Percentiles rank a stretch among this genome's conserved stretches.
These are phyloP conservation scores for Isabelozyma pseudorhagii DNA, from an alignment of 805 yeast genomes.

Conservation along the genomic window DNA sequence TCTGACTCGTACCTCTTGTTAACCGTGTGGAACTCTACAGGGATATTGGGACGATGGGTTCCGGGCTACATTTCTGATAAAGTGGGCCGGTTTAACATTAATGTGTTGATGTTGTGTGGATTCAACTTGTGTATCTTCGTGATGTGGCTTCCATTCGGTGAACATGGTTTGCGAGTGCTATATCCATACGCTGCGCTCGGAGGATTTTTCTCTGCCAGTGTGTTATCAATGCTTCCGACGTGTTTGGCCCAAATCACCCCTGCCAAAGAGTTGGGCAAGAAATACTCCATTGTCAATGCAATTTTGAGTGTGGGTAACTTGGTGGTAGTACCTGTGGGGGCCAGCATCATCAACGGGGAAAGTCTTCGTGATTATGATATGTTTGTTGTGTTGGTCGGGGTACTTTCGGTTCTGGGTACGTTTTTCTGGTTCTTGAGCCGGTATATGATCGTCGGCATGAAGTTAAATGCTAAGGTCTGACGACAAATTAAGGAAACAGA, in stretches of 20 bases:
- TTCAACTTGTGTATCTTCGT: conserved; percentile 22
- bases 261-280: conserved; percentile 33
- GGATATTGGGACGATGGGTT: conserved; percentile 28
- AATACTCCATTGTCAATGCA: conserved; percentile 31
- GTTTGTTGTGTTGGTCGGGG: conserved; percentile 30
- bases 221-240: conserved; percentile 33
- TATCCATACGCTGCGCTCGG: conserved; percentile 32
- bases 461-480: conserved; percentile 16
- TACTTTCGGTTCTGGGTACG: conserved; percentile 23
- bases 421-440: conserved; percentile 24
- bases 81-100: conserved; percentile 28
- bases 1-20: conserved; percentile 23
- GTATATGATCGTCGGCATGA: conserved; percentile 16
- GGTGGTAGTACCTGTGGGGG: conserved; percentile 32
- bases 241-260: conserved; percentile 65
- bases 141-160: conserved; percentile 35
- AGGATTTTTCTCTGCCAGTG: conserved; percentile 33
- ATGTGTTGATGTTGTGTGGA: conserved; percentile 26
- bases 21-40: conserved; percentile 28
- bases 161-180: conserved; percentile 13
- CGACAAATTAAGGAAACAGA: too few relatives aligned
- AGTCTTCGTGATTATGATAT: conserved; percentile 21
- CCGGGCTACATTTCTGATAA: conserved; percentile 27
- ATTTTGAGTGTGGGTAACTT: conserved; percentile 29
- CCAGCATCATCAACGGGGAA: conserved; percentile 26